Evolutionary conservation across 108 stramenopile genomes (phyloP).

Genomic region (Nitzschia palea): DNA sequence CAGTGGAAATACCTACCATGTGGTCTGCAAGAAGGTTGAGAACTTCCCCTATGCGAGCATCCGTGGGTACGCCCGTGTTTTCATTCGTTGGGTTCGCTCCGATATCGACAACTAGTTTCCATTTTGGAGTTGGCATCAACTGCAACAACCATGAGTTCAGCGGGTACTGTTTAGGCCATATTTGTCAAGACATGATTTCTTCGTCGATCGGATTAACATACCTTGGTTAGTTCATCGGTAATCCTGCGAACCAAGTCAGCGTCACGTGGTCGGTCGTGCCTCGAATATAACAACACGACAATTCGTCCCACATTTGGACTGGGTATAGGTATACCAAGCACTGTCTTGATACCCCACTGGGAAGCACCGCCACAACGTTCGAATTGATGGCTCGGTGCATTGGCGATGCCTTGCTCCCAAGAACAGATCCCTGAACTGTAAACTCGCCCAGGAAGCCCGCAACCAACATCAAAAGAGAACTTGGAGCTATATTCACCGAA

Average conservation of each 20-base stretch:
- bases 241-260: constrained; percentile 62
- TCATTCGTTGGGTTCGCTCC: constrained; percentile 24
- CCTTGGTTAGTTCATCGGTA: constrained; percentile 70
- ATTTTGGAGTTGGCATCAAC: constrained; percentile 81
- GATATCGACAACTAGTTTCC: constrained; percentile 88
- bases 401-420: constrained; percentile 79
- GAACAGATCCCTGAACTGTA: constrained; percentile 57
- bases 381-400: constrained; percentile 70
- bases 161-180: background rate
- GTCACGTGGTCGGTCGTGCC: constrained; percentile 66
- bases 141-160: constrained; percentile 10
- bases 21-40: constrained; percentile 48
- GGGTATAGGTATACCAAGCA: constrained; percentile 77
- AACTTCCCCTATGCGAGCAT: constrained; percentile 26
- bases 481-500: constrained; percentile 88
- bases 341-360: constrained; percentile 89
- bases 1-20: too few species aligned
- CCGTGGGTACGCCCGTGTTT: constrained; percentile 3
- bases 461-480: constrained; percentile 84
- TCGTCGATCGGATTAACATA: constrained; percentile 16
- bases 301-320: constrained; percentile 85
- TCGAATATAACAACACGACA: constrained; percentile 79
- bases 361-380: constrained; percentile 83
- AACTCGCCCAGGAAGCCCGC: constrained; percentile 84
- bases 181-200: background rate